A percentile compares a stretch with the other conserved stretches of the same genome.
These are phyloP conservation scores for Fusarium protoensiforme DNA, from an alignment of 2,329 filamentous ascomycete species.

Conservation along the genomic window DNA sequence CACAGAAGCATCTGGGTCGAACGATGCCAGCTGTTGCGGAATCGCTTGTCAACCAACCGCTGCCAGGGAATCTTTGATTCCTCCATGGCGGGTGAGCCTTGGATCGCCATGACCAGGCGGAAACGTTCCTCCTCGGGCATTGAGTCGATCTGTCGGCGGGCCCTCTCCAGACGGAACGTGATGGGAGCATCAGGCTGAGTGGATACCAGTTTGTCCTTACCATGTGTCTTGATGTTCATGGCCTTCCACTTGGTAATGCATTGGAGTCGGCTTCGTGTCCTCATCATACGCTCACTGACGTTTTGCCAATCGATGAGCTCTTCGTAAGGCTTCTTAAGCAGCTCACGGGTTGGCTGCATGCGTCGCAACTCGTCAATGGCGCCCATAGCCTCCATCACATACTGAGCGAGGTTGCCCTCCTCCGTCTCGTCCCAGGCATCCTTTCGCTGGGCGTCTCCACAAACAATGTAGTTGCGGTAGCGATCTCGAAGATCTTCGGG, in stretches of 20 bases:
- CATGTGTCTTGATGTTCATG: slow-evolving; percentile 50
- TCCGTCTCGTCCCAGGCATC: slow-evolving; percentile 72
- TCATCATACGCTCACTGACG: slow-evolving; percentile 71
- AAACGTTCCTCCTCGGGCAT: slow-evolving; percentile 59
- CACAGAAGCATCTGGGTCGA: slow-evolving; percentile 53
- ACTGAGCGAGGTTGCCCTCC: slow-evolving; percentile 62
- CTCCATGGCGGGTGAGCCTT: slow-evolving; percentile 50
- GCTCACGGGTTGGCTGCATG: slow-evolving; percentile 45
- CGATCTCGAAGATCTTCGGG: slow-evolving; percentile 75
- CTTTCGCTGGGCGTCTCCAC: slow-evolving; percentile 62
- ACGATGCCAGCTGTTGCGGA: slow-evolving; percentile 53
- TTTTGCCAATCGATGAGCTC: slow-evolving; percentile 72
- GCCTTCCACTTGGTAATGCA: slow-evolving; percentile 75
- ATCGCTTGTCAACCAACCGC: slow-evolving; percentile 54
- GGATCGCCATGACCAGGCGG: slow-evolving; percentile 56
- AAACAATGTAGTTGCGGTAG: slow-evolving; percentile 75
- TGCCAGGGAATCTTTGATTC: slow-evolving; percentile 64
- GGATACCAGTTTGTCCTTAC: slow-evolving; percentile 48
- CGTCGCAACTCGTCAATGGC: slow-evolving; percentile 55
- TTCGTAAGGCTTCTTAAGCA: slow-evolving; percentile 57
- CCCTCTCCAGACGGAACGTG: slow-evolving; percentile 57
- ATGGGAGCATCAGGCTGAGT: slow-evolving; percentile 47
- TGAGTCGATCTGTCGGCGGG: slow-evolving; percentile 53
- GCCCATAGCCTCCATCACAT: slow-evolving; percentile 64
- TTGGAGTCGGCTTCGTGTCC: slow-evolving; percentile 72